A percentile compares a stretch with the other conserved stretches of the same genome.
phyloP scores from a whole-genome alignment of 2,329 filamentous ascomycete species.

The Botrytis fabae region DNA sequence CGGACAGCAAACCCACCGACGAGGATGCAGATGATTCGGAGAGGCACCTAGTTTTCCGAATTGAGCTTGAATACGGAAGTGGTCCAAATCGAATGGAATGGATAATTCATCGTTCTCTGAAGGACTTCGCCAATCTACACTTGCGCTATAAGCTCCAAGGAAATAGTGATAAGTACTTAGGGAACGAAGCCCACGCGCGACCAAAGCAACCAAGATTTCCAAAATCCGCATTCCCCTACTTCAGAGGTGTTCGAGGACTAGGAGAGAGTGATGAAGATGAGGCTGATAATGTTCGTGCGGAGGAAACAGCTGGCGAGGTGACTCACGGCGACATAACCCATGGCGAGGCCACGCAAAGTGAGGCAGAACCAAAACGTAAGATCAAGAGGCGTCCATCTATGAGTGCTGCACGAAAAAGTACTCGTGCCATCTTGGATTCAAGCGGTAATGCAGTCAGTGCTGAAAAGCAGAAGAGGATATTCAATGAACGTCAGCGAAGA shows the following conservation, averaged over 20 bases:
- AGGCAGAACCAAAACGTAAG: constrained; percentile 58
- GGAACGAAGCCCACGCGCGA: constrained; percentile 62
- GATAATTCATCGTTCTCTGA: constrained; percentile 83
- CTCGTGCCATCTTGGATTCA: constrained; percentile 46
- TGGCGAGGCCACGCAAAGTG: constrained; percentile 69
- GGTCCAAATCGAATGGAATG: constrained; percentile 96
- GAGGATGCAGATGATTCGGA: constrained; percentile 50
- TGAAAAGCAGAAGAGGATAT: constrained; percentile 46
- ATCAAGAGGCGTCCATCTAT: constrained; percentile 53
- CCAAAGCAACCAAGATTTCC: constrained; percentile 90
- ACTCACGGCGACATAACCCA: constrained; percentile 69
- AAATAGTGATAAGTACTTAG: constrained; percentile 77
- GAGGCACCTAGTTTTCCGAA: constrained; percentile 82
- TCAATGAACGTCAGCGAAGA: constrained; percentile 78
- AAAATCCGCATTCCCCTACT: constrained; percentile 82
- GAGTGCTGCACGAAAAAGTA: constrained; percentile 47
- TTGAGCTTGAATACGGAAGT: constrained; percentile 94
- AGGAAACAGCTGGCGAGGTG: constrained; percentile 58
- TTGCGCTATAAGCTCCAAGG: constrained; percentile 88
- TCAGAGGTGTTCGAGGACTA: constrained; percentile 76
- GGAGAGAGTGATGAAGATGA: constrained; percentile 75
- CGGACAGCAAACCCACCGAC: constrained; percentile 72
- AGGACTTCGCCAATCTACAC: constrained; percentile 90
- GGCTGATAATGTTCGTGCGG: constrained; percentile 39
- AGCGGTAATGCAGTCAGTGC: constrained; percentile 47